Percentiles rank a stretch among this genome's conserved stretches.
These are phyloP conservation scores for Thamnidium elegans DNA, from an alignment of 192 early-diverging fungal genomes.

Conservation along the genomic window DNA sequence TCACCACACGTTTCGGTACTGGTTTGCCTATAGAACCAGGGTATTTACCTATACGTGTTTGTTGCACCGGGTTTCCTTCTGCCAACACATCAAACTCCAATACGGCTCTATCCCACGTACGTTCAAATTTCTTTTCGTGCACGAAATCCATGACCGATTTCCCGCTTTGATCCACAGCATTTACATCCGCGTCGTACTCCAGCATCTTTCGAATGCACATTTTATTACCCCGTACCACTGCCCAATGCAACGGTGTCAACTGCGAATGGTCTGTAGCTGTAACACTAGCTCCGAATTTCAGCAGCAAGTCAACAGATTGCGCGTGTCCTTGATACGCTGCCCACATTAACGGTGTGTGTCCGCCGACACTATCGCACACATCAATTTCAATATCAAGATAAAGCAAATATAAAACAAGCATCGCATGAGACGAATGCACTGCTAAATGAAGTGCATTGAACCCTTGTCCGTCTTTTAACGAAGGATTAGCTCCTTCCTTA, in stretches of 20 bases:
- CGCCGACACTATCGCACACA: slow-evolving; percentile 66
- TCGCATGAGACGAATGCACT: slow-evolving; percentile 76
- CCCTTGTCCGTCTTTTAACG: slow-evolving; percentile 74
- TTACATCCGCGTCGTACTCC: slow-evolving; percentile 65
- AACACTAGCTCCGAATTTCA: slow-evolving; percentile 68
- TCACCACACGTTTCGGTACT: slow-evolving; percentile 48
- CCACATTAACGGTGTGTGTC: slow-evolving; percentile 94
- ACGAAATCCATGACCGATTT: slow-evolving; percentile 86
- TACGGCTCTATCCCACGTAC: slow-evolving; percentile 51
- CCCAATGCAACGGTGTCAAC: slow-evolving; percentile 91
- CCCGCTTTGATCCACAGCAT: slow-evolving; percentile 66
- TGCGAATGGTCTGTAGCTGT: slow-evolving; percentile 66
- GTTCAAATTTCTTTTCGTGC: slow-evolving; percentile 46
- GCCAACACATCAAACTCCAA: slow-evolving; percentile 45
- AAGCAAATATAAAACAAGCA: slow-evolving; percentile 75
- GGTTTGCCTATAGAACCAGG: slow-evolving; percentile 16
- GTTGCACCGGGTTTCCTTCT: slow-evolving; percentile 6
- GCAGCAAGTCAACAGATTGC: slow-evolving; percentile 62
- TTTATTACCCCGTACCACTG: slow-evolving; percentile 61
- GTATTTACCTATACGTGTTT: neutral
- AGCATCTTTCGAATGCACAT: slow-evolving; percentile 65
- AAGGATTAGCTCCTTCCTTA: slow-evolving; percentile 75
- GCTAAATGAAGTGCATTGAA: slow-evolving; percentile 90
- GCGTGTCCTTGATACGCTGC: slow-evolving; percentile 84
- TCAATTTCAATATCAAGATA: slow-evolving; percentile 73